Base-by-base conservation (phyloP, 1,139 yeast genomes). In the Kazachstania sp. region DNA sequence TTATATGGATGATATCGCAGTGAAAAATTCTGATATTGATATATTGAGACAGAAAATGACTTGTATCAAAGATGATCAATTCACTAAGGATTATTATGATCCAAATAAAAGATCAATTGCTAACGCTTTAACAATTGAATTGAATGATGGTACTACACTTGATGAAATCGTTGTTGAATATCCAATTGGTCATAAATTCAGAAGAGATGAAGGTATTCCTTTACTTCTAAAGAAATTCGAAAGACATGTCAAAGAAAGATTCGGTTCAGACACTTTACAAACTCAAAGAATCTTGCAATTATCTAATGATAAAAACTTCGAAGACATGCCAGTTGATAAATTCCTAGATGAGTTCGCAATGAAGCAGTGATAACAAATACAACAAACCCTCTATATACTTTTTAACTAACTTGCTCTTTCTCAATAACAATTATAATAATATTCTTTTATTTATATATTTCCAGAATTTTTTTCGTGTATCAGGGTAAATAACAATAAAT, bases 191-290 rank as follows among this genome's bases (percentile, higher is more conserved):
- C 82, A 77, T 66, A 71, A 74, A 55, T 67, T 68, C 56, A 73
- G 82, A 62, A 70, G 82, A 51, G 76, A 73, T 48, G 82, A 77
- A 58, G 82, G 82, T 31, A 75, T 75, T 45, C 81, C 82, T 20
- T 72, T 77, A 16, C 59, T 78, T 51, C 62, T 74, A 46, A 60
- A 67, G 46, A 77, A 77, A 65, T 77, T 75, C 52, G 71, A 72
- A 58, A 71, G 70, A 43, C 81, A 77, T 58, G 65, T 77, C 44
- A 58, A 64, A 19, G 77, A 75, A 45, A 71, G 75, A 50, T 72
- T 73, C 52, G 45, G 41, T 1, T 60, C 60, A 15, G 68, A 67
- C 40, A 45, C 57, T 4, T 56, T 54, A 29, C 70, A 67, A 54
- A 76, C 67, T 41, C 58, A 66, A 40, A 51, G 62, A 47, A 74